phyloP scores from a whole-genome alignment of 148 eudicot genomes.

The Nyssa sinensis region DNA sequence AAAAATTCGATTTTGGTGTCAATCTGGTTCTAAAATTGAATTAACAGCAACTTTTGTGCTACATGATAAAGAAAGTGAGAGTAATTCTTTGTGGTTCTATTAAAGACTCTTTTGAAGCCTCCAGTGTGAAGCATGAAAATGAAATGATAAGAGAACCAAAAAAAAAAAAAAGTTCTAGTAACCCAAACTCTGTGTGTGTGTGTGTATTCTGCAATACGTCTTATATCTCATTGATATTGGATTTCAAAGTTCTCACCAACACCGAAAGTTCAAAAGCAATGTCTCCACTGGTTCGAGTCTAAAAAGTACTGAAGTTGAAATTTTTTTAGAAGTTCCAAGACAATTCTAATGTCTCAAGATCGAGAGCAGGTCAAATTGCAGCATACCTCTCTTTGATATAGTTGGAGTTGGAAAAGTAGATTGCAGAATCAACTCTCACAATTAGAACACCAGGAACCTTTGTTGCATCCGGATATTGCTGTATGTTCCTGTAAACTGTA shows the following conservation, averaged over 20 bases:
- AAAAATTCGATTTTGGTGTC: background rate
- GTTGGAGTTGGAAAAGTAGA: constrained; percentile 86
- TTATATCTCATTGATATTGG: no score
- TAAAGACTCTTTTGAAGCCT: no score
- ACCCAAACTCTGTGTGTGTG: no score
- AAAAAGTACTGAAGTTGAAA: no score
- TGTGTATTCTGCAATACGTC: no score
- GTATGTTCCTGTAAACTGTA: constrained; percentile 61
- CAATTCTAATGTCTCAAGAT: background rate
- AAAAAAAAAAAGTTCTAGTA: no score
- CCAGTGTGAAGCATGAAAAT: background rate
- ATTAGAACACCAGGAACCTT: constrained; percentile 65
- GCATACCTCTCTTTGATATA: constrained; percentile 81
- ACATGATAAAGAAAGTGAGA: no score
- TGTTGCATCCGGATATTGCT: constrained; percentile 76
- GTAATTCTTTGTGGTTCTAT: no score
- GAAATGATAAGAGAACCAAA: background rate
- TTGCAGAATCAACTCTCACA: constrained; percentile 78
- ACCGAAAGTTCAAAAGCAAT: no score
- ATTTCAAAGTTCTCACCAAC: no score
- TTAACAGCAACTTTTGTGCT: background rate
- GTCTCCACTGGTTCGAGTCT: no score
- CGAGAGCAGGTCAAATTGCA: background rate
- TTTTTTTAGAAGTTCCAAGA: background rate
- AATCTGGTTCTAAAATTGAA: background rate